Evolutionary conservation across 2,329 filamentous ascomycete genomes (phyloP), one percentile per base, ranked within the genome.

Genomic region (Calonectria pseudoreteaudii): DNA sequence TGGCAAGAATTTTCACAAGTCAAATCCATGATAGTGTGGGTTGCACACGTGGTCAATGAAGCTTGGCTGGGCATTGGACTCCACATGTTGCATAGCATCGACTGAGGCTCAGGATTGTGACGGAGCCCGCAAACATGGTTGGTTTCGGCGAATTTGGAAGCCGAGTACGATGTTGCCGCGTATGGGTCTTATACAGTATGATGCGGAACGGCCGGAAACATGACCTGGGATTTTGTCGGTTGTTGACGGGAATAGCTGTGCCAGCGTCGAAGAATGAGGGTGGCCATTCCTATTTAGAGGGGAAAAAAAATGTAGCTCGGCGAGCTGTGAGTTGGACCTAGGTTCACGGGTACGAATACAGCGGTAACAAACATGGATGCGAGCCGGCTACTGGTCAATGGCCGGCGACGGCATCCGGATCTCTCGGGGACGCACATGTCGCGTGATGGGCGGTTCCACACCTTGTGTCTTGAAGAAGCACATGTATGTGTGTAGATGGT

Each of bases 391-490:
- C 52, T 62, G 41, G 53, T 60, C 53, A 60, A 60, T 60, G 60
- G 36, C 38, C 31, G 56, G 20, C 16, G 36, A 36, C 28, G 60
- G 28, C 60, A 47, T 64, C 41, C 76, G 76, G 77, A 78, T 78
- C 71, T 49, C 62, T 78, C 77, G 73, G 76, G 75, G 70, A 47
- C 52, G 70, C 38, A 73, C 28, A 44, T 30, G 56, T 74, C 56
- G 66, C 70, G 50, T 77, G 76, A 76, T 75, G 50, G 44, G 20
- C 34, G 58, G 47, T 64, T 64, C 60, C 60, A 64, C 60, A 64
- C 41, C n/a, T 28, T 34, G 53, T 64, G 65, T 30, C 23, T 30
- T 38, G 65, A 67, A 52, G 50, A 34, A 58, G 66, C 44, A 47
- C 44, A 47, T 47, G 44, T 47, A 60, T 60, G 44, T 47, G 38